phyloP scores from a whole-genome alignment of 441 rosid genomes.

The Brassica hybrid region DNA sequence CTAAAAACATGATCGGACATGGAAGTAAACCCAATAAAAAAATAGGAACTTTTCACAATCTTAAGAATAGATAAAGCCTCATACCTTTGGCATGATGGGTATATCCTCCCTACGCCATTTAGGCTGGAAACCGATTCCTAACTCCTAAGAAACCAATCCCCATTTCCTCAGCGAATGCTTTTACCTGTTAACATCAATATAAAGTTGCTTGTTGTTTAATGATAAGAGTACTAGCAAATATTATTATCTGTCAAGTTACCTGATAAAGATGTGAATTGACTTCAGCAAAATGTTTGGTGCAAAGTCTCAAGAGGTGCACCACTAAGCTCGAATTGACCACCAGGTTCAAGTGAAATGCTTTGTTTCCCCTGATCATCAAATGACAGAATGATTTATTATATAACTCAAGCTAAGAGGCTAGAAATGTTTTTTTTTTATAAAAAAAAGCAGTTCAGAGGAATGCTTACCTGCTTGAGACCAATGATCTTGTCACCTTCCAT shows the following conservation, averaged over 20 bases:
- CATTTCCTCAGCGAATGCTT: constrained; percentile 99
- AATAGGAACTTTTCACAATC: neutral
- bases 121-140: constrained; percentile 98
- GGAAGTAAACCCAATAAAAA: constrained; percentile 8
- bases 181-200: constrained; percentile 49
- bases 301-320: constrained; percentile 99
- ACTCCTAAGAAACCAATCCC: constrained; percentile 97
- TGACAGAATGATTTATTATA: neutral
- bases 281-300: constrained; percentile 98
- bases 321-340: constrained; percentile 99
- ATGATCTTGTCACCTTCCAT: constrained; percentile 89
- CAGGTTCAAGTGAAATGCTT: constrained; percentile 98
- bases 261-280: constrained; percentile 99
- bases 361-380: constrained; percentile 79
- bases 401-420: neutral
- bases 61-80: neutral
- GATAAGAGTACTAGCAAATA: neutral
- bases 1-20: neutral
- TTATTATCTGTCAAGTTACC: constrained; percentile 48
- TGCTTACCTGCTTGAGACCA: constrained; percentile 87
- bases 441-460: neutral
- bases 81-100: constrained; percentile 98
- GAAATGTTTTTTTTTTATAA: constrained; percentile 14
- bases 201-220: neutral
- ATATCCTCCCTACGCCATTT: constrained; percentile 85